Base-by-base conservation (phyloP, 2,329 filamentous ascomycete genomes). In the Septoria petroselini region DNA sequence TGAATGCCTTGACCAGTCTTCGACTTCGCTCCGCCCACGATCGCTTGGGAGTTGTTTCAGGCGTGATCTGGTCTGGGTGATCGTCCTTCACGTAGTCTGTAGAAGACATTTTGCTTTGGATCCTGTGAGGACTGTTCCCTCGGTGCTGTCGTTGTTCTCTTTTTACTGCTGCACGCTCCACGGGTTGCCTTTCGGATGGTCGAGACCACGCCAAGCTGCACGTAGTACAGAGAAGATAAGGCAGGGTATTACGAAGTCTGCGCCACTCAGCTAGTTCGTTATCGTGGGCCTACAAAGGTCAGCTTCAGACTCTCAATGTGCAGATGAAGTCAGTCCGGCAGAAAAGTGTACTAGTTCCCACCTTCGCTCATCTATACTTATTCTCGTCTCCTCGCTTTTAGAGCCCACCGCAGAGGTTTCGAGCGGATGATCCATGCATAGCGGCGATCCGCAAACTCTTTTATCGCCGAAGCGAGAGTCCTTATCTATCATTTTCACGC, bases 1-100 rank as follows among this genome's bases (percentile, higher is more conserved):
- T 77, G 53, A 77, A 73, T 3, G 73, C 71, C 52, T 70, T 73
- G 1, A 63, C 60, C 40, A 73, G 50, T n/a, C 69, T 65, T 47
- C 70, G 64, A 27, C 66, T 55, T 45, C 70, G 71, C 17, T 74
- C 70, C 31, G 65, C 65, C 53, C 72, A 69, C 15, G 68, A 69
- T 38, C 68, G 67, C 60, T 71, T 73, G 1, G 66, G 71, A 12
- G 58, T 58, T 6, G 63, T 65, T 42, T 73, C 69, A 7, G 48
- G 38, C 8, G 68, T 70, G 55, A 77, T 77, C 41, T 62, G 68
- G 62, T 77, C 73, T 19, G 72, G 71, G 41, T 65, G 55, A 44
- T 71, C 68, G 46, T 70, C 68, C 60, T 72, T 72, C 39, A 65
- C 60, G 41, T 60, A 59, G 31, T 62, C 56, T 25, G 49, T 35